Conservation (phyloP, 192 early-diverging fungal genomes). For the Rhizoclosmatium sp. region DNA sequence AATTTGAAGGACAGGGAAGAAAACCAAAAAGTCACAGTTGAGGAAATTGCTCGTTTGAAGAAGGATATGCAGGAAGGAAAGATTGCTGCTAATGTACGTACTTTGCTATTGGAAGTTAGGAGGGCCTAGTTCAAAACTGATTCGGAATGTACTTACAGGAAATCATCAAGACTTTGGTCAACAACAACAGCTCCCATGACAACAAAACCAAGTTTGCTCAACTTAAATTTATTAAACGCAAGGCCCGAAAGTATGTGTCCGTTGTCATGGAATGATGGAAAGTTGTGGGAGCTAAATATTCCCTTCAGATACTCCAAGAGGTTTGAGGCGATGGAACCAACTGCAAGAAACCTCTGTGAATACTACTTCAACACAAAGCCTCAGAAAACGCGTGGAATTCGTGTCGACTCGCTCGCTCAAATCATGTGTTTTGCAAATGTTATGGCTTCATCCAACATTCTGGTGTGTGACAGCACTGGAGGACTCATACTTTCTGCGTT, state of each 20-base stretch:
- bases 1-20: constrained; percentile 75
- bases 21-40: constrained; percentile 78
- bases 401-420: constrained; percentile 93
- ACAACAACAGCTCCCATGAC: constrained; percentile 80
- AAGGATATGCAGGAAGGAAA: constrained; percentile 68
- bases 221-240: constrained; percentile 87
- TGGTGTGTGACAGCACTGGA: constrained; percentile 91
- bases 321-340: constrained; percentile 81
- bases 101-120: neutral
- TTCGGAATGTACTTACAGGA: constrained; percentile 64
- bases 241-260: constrained; percentile 72
- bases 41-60: constrained; percentile 84
- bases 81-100: neutral
- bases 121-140: neutral
- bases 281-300: neutral
- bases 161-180: constrained; percentile 79
- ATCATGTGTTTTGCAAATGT: constrained; percentile 86
- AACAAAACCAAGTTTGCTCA: constrained; percentile 91
- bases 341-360: constrained; percentile 74
- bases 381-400: constrained; percentile 78
- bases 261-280: neutral
- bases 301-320: constrained; percentile 70
- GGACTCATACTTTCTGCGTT: constrained; percentile 83
- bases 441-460: constrained; percentile 66
- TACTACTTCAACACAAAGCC: constrained; percentile 82